These are phyloP conservation scores for Kwoniella dendrophila DNA, from an alignment of 768 basidiomycete genomes.

Conservation along the genomic window DNA sequence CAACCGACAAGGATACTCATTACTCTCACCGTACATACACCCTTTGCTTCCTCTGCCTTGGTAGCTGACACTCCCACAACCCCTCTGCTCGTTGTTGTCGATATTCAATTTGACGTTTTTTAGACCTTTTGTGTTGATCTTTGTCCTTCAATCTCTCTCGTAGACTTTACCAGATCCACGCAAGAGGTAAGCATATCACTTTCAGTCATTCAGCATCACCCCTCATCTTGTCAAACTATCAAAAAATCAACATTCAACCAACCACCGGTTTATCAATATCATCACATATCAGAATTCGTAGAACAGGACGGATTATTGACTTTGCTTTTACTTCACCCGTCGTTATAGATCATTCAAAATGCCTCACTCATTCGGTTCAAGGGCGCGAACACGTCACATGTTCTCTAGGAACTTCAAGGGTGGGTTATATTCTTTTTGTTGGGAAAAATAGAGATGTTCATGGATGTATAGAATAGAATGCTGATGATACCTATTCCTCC, in stretches of 20 bases:
- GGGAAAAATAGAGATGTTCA: background rate
- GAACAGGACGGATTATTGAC: conserved; percentile 1
- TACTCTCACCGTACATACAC: background rate
- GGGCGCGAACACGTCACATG: conserved; percentile 99
- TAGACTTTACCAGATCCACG: conserved; percentile 9
- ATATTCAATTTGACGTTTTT: too few relatives aligned
- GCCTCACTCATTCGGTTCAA: conserved; percentile 99
- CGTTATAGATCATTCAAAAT: conserved; percentile 59
- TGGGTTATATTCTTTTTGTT: conserved; percentile 57
- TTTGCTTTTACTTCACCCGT: background rate
- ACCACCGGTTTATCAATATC: background rate
- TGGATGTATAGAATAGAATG: conserved; percentile 7
- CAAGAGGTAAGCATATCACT: conserved; percentile 18
- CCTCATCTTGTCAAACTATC: background rate
- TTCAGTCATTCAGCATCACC: background rate
- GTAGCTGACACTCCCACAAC: background rate
- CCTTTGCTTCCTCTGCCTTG: background rate
- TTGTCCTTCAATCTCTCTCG: conserved; percentile 10
- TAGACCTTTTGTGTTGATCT: too few relatives aligned
- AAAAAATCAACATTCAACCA: background rate
- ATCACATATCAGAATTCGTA: background rate
- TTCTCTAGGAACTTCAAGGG: conserved; percentile 99
- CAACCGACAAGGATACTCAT: too few relatives aligned
- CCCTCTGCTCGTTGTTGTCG: conserved; percentile 3
- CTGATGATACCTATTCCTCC: conserved; percentile 7